phyloP scores from a whole-genome alignment of 352 stramenopile genomes.

The Pythium periplocum region DNA sequence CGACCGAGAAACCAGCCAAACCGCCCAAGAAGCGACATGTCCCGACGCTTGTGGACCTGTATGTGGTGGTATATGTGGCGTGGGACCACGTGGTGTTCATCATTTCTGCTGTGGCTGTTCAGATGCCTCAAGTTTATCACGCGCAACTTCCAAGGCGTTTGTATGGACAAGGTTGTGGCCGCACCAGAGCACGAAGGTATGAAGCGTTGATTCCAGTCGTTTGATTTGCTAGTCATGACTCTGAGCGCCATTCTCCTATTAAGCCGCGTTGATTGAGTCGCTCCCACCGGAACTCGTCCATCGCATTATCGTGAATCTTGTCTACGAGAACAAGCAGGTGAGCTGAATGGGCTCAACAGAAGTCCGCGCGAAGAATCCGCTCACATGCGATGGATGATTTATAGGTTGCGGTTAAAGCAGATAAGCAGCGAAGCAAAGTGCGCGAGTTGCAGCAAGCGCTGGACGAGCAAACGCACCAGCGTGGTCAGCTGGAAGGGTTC shows the following conservation, averaged over 20 bases:
- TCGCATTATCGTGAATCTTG: constrained; percentile 58
- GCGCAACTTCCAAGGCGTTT: constrained; percentile 66
- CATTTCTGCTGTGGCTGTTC: constrained; percentile 5
- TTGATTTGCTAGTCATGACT: constrained; percentile 1
- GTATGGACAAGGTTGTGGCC: constrained; percentile 51
- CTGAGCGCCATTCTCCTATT: constrained; percentile 1
- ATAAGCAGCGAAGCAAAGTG: constrained; percentile 25
- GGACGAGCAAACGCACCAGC: constrained; percentile 15
- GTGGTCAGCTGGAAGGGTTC: constrained; percentile 29
- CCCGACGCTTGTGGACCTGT: constrained; percentile 58
- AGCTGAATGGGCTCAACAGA: neutral
- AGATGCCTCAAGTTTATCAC: constrained; percentile 61
- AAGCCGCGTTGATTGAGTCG: constrained; percentile 58
- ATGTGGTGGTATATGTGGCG: constrained; percentile 5
- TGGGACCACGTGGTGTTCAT: constrained; percentile 3
- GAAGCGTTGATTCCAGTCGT: neutral
- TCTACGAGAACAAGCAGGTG: constrained; percentile 54
- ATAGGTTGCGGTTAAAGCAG: constrained; percentile 37
- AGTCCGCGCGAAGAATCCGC: too few relatives aligned
- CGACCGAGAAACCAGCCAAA: constrained; percentile 12
- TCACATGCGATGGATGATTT: neutral
- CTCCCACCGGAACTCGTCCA: constrained; percentile 58
- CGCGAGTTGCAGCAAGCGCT: constrained; percentile 18
- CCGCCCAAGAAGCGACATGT: constrained; percentile 29
- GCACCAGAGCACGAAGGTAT: constrained; percentile 62